Percentiles rank a stretch among this genome's conserved stretches.
Evolutionary conservation across 2,329 filamentous ascomycete genomes (phyloP).

Genomic region (Venturia effusa): DNA sequence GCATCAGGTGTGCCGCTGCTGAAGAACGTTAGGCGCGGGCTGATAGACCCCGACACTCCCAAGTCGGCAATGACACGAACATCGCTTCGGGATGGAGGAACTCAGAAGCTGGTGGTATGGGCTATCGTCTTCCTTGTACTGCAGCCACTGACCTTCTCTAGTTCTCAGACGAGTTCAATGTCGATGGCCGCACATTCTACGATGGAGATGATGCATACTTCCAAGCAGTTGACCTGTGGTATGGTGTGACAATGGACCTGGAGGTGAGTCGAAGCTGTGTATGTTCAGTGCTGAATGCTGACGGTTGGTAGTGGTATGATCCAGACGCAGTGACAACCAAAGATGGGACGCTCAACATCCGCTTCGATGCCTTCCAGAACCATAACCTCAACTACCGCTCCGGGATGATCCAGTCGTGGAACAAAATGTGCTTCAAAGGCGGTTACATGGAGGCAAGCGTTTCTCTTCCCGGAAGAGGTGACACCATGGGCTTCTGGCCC

Average conservation of each 20-base stretch:
- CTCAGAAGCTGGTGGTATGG: slow-evolving; percentile 49
- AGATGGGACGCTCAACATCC: slow-evolving; percentile 51
- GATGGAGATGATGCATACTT: slow-evolving; percentile 60
- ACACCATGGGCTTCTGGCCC: slow-evolving; percentile 61
- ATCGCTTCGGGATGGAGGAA: slow-evolving; percentile 44
- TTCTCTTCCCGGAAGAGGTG: slow-evolving; percentile 55
- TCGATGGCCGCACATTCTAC: slow-evolving; percentile 57
- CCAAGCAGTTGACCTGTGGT: slow-evolving; percentile 59
- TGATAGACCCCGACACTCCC: slow-evolving; percentile 61
- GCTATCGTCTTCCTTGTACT: slow-evolving; percentile 13
- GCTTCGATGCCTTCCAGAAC: slow-evolving; percentile 54
- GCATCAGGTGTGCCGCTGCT: slow-evolving; percentile 41
- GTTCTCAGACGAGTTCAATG: slow-evolving; percentile 65
- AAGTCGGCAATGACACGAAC: slow-evolving; percentile 44
- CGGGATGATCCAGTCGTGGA: slow-evolving; percentile 67
- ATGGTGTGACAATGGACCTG: slow-evolving; percentile 58
- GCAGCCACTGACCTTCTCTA: slow-evolving; percentile 18
- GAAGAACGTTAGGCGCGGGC: slow-evolving; percentile 46
- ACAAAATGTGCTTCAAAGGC: slow-evolving; percentile 62
- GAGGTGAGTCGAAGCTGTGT: slow-evolving; percentile 35
- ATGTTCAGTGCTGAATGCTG: neutral
- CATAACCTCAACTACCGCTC: slow-evolving; percentile 57
- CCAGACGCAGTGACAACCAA: slow-evolving; percentile 54
- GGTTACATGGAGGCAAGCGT: slow-evolving; percentile 60
- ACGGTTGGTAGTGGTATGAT: slow-evolving; percentile 50